phyloP scores from a whole-genome alignment of 345 rosid genomes.

The Nasturtium officinale region DNA sequence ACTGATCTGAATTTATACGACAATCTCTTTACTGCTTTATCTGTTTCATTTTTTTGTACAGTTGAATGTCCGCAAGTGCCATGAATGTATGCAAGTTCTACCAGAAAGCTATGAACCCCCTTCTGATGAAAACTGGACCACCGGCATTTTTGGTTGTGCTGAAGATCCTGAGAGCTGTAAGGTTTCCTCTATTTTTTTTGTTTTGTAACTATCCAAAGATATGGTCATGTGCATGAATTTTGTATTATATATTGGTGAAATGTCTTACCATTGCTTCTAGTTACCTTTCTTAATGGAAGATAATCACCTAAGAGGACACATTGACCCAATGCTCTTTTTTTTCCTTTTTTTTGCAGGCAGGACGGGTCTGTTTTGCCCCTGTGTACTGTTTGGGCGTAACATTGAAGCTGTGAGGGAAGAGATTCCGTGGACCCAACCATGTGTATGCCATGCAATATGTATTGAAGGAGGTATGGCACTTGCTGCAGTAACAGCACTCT shows the following conservation, averaged over 20 bases:
- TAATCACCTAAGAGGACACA: background rate
- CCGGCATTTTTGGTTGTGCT: slow-evolving; percentile 70
- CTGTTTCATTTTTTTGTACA: slow-evolving; percentile 28
- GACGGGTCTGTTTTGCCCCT: slow-evolving; percentile 79
- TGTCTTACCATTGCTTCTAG: background rate
- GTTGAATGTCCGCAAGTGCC: slow-evolving; percentile 64
- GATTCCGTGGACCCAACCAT: slow-evolving; percentile 74
- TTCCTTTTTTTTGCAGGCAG: slow-evolving; percentile 52
- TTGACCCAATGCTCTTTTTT: background rate
- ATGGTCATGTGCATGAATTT: slow-evolving; percentile 16
- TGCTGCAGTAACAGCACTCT: slow-evolving; percentile 66
- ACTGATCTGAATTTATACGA: slow-evolving; percentile 7
- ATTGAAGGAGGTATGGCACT: slow-evolving; percentile 85
- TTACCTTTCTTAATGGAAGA: background rate
- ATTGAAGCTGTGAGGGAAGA: slow-evolving; percentile 71
- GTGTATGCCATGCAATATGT: slow-evolving; percentile 80
- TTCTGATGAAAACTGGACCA: slow-evolving; percentile 90
- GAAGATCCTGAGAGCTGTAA: slow-evolving; percentile 83
- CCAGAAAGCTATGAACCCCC: slow-evolving; percentile 91
- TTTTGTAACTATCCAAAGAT: background rate
- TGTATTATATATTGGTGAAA: background rate
- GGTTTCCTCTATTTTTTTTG: slow-evolving; percentile 18
- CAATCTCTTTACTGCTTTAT: background rate
- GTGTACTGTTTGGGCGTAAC: slow-evolving; percentile 79
- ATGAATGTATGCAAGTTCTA: slow-evolving; percentile 77